Evolutionary conservation across 768 basidiomycete genomes (phyloP), one percentile per base, ranked within the genome.

Genomic region (Tubosaeta sp.): DNA sequence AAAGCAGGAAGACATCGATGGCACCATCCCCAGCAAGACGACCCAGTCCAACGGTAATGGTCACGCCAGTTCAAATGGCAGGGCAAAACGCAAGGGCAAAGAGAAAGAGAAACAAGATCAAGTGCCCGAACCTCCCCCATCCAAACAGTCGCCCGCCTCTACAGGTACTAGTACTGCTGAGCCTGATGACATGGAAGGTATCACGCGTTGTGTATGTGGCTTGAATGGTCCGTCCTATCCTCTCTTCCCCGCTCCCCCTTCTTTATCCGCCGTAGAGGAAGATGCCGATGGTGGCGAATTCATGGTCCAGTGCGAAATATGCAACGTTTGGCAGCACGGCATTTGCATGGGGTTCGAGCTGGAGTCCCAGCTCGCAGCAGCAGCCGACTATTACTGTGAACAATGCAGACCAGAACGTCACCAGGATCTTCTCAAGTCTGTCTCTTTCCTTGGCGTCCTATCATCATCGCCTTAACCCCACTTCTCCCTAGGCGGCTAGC

Each of bases 261-360:
- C 48, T 62, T 67, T 58, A 72, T 63, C 61, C 55, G 53, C 52
- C 57, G 43, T 53, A 76, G 86, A 88, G 68, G 84, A 85, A 61
- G 85, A 87, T 64, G 81, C 82, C 48, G 85, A 87, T 66, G 91
- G 89, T 47, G 91, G 92, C 44, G 94, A 92, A 68, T 91, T 95
- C 74, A 97, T 97, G 91, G 92, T 97, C 46, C 89, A 93, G 69
- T 99, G 95, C 72, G 95, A 98, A 72, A 85, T 78, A 41, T 99
- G 95, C 76, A 90, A 94, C 64, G 91, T 91, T 50, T 99, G 95
- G 95, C 95, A 99, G 72, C 95, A 99, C 67, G 94, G 94, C 4
- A 78, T 85, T 10, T 99, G 97, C 73, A 92, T 99, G 84, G 95
- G 94, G 38, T 90, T 89, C 68, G 84, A 89, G 59, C 81, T 82